phyloP scores from a whole-genome alignment of 305 asterid species.

The Fraxinus paxiana region DNA sequence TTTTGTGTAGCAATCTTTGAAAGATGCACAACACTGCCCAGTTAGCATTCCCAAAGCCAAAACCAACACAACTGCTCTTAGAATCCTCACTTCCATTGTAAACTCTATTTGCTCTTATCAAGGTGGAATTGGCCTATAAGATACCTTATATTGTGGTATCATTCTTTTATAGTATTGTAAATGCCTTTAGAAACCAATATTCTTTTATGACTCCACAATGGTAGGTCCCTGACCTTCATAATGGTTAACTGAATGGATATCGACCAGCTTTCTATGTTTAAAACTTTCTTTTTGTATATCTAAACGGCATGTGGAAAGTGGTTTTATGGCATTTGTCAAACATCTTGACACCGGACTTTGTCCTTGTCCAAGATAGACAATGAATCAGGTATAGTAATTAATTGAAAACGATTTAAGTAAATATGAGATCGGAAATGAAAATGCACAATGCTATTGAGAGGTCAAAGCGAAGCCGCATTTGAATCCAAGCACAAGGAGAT shows the following conservation, averaged over 20 bases:
- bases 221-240: neutral
- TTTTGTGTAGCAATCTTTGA: slow-evolving; percentile 80
- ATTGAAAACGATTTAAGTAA: neutral
- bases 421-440: neutral
- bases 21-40: slow-evolving; percentile 43
- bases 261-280: neutral
- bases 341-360: neutral
- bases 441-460: neutral
- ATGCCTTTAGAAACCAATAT: neutral
- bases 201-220: neutral
- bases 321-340: neutral
- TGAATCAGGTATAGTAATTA: neutral
- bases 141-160: neutral
- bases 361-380: neutral
- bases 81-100: slow-evolving; percentile 27
- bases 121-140: slow-evolving; percentile 8
- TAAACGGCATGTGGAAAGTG: neutral
- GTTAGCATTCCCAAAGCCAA: slow-evolving; percentile 38
- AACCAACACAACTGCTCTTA: slow-evolving; percentile 24
- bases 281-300: neutral
- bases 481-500: neutral
- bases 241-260: neutral
- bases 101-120: neutral
- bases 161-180: neutral
- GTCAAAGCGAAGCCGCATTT: neutral